These are phyloP conservation scores for Exophiala sideris DNA, from an alignment of 2,329 filamentous ascomycete genomes.

Conservation along the genomic window DNA sequence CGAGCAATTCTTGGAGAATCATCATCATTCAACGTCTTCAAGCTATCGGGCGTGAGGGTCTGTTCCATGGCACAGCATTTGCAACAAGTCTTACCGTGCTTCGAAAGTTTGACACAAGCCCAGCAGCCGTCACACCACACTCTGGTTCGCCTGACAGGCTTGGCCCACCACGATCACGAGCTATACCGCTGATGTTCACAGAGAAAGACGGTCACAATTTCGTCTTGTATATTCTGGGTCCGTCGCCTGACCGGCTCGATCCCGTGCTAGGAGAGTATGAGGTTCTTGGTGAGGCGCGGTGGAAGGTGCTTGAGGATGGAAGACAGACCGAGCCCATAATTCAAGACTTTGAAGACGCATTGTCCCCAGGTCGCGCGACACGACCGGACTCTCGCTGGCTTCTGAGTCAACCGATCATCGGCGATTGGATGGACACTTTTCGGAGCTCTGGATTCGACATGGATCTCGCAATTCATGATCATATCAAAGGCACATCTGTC, in stretches of 20 bases:
- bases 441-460: constrained; percentile 1
- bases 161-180: constrained; percentile 4
- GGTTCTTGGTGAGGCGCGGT: neutral
- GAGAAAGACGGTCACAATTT: neutral
- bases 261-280: neutral
- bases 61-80: constrained; percentile 6
- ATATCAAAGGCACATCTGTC: constrained; percentile 1
- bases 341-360: neutral
- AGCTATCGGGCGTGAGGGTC: constrained; percentile 2
- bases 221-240: neutral
- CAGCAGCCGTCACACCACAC: neutral
- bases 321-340: neutral
- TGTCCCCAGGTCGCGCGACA: neutral
- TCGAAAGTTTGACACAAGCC: constrained; percentile 2
- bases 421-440: constrained; percentile 2
- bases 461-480: constrained; percentile 6
- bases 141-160: neutral
- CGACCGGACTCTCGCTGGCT: neutral
- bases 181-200: constrained; percentile 2
- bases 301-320: neutral
- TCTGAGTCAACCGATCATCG: neutral
- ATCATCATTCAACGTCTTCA: constrained; percentile 3
- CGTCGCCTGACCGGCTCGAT: neutral
- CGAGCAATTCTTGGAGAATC: neutral
- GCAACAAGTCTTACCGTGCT: constrained; percentile 5